phyloP scores from a whole-genome alignment of 2,329 filamentous ascomycete genomes.

The Talaromyces sp. region DNA sequence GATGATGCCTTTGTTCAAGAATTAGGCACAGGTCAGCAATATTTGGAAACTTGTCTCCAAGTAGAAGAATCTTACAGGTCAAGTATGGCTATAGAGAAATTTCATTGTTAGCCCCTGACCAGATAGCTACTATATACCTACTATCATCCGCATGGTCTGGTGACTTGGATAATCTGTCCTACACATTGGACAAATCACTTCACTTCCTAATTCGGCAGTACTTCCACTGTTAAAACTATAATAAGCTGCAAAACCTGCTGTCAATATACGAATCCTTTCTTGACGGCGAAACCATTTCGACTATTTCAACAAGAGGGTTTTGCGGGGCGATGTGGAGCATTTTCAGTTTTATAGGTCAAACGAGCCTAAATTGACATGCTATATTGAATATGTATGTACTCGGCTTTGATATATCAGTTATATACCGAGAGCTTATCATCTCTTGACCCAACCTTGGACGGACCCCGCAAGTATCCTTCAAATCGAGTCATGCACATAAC shows the following conservation, averaged over 20 bases:
- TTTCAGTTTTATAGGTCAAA: neutral
- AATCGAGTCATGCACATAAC: neutral
- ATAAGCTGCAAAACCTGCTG: neutral
- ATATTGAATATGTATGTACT: neutral
- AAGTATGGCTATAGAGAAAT: neutral
- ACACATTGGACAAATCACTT: neutral
- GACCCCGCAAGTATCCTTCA: neutral
- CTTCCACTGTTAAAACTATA: neutral
- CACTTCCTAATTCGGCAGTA: neutral
- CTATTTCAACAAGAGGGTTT: neutral
- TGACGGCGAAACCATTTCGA: neutral
- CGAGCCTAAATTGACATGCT: neutral
- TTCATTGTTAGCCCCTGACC: neutral
- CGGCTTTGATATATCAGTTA: neutral
- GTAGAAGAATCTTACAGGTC: neutral
- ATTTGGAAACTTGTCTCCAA: too few relatives aligned
- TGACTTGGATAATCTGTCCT: neutral
- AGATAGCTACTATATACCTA: neutral
- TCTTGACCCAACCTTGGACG: neutral
- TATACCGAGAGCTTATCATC: neutral
- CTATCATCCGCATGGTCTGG: neutral
- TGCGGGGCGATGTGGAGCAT: neutral
- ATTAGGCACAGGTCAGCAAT: neutral
- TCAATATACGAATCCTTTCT: neutral
- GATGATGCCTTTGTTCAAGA: neutral